phyloP scores from a whole-genome alignment of 2,329 filamentous ascomycete genomes.

The Harringtonia aguacate region DNA sequence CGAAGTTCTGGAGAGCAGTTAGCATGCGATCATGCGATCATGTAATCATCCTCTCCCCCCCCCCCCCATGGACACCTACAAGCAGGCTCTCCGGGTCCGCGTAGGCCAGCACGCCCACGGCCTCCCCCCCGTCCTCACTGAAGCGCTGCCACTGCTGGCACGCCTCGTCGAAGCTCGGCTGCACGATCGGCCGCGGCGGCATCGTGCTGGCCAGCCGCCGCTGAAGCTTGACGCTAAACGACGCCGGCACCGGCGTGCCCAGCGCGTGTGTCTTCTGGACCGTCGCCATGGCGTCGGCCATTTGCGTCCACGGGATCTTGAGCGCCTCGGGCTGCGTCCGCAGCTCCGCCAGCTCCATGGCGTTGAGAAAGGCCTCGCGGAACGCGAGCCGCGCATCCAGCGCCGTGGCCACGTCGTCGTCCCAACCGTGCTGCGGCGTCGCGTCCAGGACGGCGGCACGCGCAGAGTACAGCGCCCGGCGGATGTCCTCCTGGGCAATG shows the following conservation, averaged over 20 bases:
- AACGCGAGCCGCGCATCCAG: constrained; percentile 56
- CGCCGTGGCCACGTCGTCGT: constrained; percentile 36
- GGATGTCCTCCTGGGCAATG: constrained; percentile 47
- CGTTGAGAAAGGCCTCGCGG: constrained; percentile 50
- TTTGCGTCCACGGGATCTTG: constrained; percentile 40
- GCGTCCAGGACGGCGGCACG: constrained; percentile 37
- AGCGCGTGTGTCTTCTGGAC: constrained; percentile 52
- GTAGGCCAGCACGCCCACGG: constrained; percentile 57
- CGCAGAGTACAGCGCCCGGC: constrained; percentile 42
- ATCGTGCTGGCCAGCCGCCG: constrained; percentile 88
- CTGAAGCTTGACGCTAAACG: constrained; percentile 86
- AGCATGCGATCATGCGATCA: not conserved
- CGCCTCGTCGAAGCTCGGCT: constrained; percentile 62
- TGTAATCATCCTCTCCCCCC: no score
- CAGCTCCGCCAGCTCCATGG: constrained; percentile 36
- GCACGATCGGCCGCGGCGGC: constrained; percentile 80
- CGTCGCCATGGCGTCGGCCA: constrained; percentile 36
- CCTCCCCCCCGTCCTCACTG: constrained; percentile 60
- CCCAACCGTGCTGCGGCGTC: constrained; percentile 24
- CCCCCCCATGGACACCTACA: no score
- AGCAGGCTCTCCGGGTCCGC: constrained; percentile 57
- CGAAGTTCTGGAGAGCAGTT: constrained; percentile 47
- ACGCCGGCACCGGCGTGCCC: constrained; percentile 56
- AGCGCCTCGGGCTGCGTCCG: constrained; percentile 34
- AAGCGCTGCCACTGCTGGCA: constrained; percentile 58